Evolutionary conservation across 176 grass and related monocot species (phyloP).

Genomic region (Musa beccarii): DNA sequence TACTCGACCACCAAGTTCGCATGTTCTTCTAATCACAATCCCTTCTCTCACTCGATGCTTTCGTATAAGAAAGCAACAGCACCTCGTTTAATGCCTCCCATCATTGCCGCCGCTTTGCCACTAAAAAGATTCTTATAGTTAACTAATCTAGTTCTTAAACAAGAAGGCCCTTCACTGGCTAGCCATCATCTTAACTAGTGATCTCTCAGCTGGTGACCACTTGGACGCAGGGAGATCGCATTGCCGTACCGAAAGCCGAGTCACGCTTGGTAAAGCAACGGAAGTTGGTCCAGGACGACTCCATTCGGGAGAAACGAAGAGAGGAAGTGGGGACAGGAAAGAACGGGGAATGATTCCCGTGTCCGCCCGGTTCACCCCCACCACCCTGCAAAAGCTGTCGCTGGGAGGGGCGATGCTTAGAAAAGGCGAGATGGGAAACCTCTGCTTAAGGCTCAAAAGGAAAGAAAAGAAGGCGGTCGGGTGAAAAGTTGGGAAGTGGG

Average conservation of each 20-base stretch:
- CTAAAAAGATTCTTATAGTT: background rate
- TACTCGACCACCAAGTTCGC: no score
- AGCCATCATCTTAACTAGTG: no score
- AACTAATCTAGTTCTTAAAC: no score
- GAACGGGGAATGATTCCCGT: conserved; percentile 31
- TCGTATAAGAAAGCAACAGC: no score
- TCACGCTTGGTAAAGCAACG: background rate
- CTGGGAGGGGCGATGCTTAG: background rate
- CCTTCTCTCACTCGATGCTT: no score
- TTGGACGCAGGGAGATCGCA: no score
- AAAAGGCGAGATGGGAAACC: background rate
- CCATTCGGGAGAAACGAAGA: background rate
- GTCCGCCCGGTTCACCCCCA: conserved; percentile 35
- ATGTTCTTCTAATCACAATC: no score
- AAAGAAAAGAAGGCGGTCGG: background rate
- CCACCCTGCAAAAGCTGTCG: conserved; percentile 7
- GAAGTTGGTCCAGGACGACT: background rate
- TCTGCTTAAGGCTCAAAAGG: background rate
- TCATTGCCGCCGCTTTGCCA: background rate
- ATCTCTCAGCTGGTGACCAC: no score
- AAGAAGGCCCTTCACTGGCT: no score
- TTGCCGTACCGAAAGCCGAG: no score
- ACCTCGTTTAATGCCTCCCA: no score
- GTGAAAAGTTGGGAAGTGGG: no score
- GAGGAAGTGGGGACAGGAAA: background rate